phyloP scores from a whole-genome alignment of 176 grass and related monocot species.

The Avena insularis region DNA sequence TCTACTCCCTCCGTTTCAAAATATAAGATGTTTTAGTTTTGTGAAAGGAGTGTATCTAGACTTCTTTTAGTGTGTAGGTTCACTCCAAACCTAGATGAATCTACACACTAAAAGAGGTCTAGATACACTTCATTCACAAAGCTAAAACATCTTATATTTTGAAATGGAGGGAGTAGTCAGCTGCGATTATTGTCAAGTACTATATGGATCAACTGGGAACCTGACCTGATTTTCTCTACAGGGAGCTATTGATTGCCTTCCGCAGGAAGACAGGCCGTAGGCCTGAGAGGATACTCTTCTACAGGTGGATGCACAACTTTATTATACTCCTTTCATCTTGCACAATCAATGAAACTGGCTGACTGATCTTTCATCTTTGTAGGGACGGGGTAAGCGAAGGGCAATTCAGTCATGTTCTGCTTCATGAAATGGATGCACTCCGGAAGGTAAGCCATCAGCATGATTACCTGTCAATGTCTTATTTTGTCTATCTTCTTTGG shows the following conservation, averaged over 20 bases:
- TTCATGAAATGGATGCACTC: constrained; percentile 77
- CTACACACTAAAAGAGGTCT: too few species aligned
- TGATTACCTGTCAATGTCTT: background rate
- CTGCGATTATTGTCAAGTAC: background rate
- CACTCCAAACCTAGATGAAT: too few species aligned
- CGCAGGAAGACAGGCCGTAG: constrained; percentile 35
- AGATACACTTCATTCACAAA: too few species aligned
- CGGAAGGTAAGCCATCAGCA: constrained; percentile 56
- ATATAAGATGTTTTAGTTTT: too few species aligned
- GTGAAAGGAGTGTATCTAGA: too few species aligned
- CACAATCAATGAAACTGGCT: background rate
- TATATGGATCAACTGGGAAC: constrained; percentile 18
- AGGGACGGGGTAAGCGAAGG: constrained; percentile 48
- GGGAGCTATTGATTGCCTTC: constrained; percentile 62
- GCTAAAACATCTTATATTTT: too few species aligned
- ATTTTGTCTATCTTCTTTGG: background rate
- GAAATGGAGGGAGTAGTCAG: background rate
- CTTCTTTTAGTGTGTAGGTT: too few species aligned
- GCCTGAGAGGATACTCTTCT: constrained; percentile 69
- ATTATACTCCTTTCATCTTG: background rate
- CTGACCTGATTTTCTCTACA: constrained; percentile 40
- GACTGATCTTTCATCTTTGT: constrained; percentile 4
- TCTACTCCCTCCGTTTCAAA: too few species aligned
- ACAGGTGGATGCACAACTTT: constrained; percentile 49
- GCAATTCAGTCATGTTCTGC: constrained; percentile 43